A percentile compares a stretch with the other conserved stretches of the same genome.
These are phyloP conservation scores for Chaetomium sp. DNA, from an alignment of 2,329 filamentous ascomycete species.

Conservation along the genomic window DNA sequence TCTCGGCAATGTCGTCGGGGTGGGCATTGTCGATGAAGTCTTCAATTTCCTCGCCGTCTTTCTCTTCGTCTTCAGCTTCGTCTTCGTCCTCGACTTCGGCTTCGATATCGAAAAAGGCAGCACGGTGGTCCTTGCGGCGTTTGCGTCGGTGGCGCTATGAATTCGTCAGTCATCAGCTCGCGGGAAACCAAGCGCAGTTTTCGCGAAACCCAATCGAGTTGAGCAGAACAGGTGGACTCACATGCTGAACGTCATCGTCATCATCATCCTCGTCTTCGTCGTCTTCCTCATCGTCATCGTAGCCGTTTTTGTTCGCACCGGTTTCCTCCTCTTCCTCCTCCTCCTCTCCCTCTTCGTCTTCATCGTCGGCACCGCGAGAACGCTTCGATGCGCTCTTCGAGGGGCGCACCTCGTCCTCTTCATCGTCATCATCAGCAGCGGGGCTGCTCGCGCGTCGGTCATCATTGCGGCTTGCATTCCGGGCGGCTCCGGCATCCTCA, in stretches of 20 bases:
- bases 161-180: conserved; percentile 12
- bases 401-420: conserved; percentile 34
- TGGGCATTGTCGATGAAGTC: conserved; percentile 86
- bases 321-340: conserved; percentile 34
- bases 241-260: conserved; percentile 62
- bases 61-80: conserved; percentile 80
- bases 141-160: conserved; percentile 65
- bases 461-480: conserved; percentile 1
- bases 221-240: conserved; percentile 29
- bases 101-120: conserved; percentile 94
- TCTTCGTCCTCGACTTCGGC: conserved; percentile 97
- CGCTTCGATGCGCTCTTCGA: conserved; percentile 20
- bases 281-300: conserved; percentile 42
- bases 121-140: conserved; percentile 64
- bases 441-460: conserved; percentile 39
- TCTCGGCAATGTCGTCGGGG: conserved; percentile 79
- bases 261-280: conserved; percentile 59
- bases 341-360: conserved; percentile 29
- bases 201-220: too few relatives aligned
- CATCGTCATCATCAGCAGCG: conserved; percentile 38
- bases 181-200: too few relatives aligned
- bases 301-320: conserved; percentile 36
- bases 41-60: conserved; percentile 75
- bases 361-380: conserved; percentile 31
- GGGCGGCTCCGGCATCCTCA: conserved; percentile 45